Evolutionary conservation across 805 yeast genomes (phyloP).

Genomic region (Ogataea methanolica): DNA sequence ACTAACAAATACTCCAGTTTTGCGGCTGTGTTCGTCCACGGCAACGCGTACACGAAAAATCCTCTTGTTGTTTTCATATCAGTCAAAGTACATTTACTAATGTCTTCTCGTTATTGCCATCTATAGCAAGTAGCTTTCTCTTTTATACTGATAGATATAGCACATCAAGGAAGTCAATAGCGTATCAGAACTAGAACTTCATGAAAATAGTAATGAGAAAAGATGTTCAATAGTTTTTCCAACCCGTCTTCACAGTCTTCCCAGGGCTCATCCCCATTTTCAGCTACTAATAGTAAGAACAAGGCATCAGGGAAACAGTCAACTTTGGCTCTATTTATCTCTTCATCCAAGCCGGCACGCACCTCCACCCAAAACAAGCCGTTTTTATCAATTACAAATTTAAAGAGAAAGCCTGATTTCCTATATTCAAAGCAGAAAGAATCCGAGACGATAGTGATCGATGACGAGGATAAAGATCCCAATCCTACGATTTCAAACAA

Average conservation of each 20-base stretch:
- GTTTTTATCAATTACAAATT: neutral
- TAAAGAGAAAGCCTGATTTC: neutral
- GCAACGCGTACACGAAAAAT: too few species aligned
- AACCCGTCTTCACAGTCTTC: constrained; percentile 1
- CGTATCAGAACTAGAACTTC: too few species aligned
- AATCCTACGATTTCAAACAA: neutral
- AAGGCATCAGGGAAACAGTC: constrained; percentile 12
- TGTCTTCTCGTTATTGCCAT: too few species aligned
- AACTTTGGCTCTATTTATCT: constrained; percentile 14
- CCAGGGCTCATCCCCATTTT: constrained; percentile 1
- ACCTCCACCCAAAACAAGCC: constrained; percentile 3
- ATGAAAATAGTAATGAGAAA: neutral
- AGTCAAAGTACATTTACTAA: too few species aligned
- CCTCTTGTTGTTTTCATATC: too few species aligned
- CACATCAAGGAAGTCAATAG: too few species aligned
- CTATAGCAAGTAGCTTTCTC: too few species aligned
- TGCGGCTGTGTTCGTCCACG: too few species aligned
- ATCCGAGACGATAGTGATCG: neutral
- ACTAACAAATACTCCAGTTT: too few species aligned
- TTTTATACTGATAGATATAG: too few species aligned
- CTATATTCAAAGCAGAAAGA: neutral
- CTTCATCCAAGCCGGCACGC: constrained; percentile 8
- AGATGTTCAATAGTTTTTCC: constrained; percentile 9
- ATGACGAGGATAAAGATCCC: constrained; percentile 1
- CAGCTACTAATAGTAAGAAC: neutral